Percentiles rank a stretch among this genome's conserved stretches.
These are phyloP conservation scores for Corylus americana DNA, from an alignment of 306 rosid species.

Conservation along the genomic window DNA sequence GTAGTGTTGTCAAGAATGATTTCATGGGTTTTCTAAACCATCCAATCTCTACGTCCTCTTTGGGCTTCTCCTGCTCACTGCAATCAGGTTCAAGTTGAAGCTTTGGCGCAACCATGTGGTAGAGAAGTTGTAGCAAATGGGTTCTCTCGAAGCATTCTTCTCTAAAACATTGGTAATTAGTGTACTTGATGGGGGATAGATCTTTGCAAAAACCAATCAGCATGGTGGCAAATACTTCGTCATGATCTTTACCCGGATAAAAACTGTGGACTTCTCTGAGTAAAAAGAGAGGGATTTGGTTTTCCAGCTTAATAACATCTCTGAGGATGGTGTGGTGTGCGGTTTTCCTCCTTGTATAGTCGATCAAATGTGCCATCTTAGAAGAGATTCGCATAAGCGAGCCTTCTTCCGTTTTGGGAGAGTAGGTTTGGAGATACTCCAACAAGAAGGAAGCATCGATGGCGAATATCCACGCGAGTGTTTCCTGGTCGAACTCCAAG, in stretches of 20 bases:
- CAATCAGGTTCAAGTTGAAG: not conserved
- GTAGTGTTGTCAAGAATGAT: not conserved
- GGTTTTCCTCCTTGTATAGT: not conserved
- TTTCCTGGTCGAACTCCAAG: slow-evolving; percentile 6
- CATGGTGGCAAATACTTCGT: not conserved
- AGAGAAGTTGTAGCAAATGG: slow-evolving; percentile 19
- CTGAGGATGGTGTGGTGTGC: slow-evolving; percentile 6
- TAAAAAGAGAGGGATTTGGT: slow-evolving; percentile 19
- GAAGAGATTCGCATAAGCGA: not conserved
- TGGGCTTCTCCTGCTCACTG: not conserved
- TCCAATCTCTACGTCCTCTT: not conserved
- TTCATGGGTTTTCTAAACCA: not conserved
- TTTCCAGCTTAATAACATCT: slow-evolving; percentile 16
- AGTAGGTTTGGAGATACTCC: slow-evolving; percentile 11
- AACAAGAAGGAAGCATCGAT: slow-evolving; percentile 14
- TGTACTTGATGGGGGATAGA: not conserved
- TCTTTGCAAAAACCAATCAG: slow-evolving; percentile 4
- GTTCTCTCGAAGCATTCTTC: not conserved
- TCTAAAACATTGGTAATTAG: not conserved
- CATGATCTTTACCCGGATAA: not conserved
- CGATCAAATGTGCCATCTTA: not conserved
- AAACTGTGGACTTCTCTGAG: not conserved
- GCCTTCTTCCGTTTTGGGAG: not conserved
- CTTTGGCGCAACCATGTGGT: not conserved
- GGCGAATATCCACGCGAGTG: slow-evolving; percentile 8